Conservation (phyloP, 148 eudicot genomes). For the Hydrangea macrophylla region DNA sequence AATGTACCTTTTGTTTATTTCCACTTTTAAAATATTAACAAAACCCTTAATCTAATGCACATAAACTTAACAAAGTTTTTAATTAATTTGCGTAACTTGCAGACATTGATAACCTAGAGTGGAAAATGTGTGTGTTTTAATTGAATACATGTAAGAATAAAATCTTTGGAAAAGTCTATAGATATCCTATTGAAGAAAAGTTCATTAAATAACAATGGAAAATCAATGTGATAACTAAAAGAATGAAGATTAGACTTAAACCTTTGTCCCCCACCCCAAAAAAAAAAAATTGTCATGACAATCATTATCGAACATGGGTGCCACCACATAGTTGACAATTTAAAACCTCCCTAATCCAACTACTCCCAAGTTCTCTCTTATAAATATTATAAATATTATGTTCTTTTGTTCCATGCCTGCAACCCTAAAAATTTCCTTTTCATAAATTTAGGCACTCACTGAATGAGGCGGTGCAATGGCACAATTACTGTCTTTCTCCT, state of each 20-base stretch:
- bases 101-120: background rate
- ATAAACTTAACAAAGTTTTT: background rate
- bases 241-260: background rate
- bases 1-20: too few relatives aligned
- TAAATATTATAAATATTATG: background rate
- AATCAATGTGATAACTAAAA: background rate
- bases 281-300: conserved; percentile 23
- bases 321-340: conserved; percentile 37
- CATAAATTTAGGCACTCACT: background rate
- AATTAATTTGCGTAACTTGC: too few relatives aligned
- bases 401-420: background rate
- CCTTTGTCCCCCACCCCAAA: background rate
- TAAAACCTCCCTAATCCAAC: conserved; percentile 14
- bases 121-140: too few relatives aligned
- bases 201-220: background rate
- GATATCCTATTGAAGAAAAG: background rate
- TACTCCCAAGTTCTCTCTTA: conserved; percentile 1
- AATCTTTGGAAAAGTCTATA: background rate
- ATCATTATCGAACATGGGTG: conserved; percentile 73
- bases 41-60: background rate
- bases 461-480: conserved; percentile 9
- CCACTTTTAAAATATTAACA: too few relatives aligned
- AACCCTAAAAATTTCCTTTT: background rate
- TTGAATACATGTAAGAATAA: background rate
- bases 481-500: background rate